Percentiles rank a stretch among this genome's conserved stretches.
phyloP scores from a whole-genome alignment of 1,284 basidiomycete genomes.

The Leccinum pachyderme region DNA sequence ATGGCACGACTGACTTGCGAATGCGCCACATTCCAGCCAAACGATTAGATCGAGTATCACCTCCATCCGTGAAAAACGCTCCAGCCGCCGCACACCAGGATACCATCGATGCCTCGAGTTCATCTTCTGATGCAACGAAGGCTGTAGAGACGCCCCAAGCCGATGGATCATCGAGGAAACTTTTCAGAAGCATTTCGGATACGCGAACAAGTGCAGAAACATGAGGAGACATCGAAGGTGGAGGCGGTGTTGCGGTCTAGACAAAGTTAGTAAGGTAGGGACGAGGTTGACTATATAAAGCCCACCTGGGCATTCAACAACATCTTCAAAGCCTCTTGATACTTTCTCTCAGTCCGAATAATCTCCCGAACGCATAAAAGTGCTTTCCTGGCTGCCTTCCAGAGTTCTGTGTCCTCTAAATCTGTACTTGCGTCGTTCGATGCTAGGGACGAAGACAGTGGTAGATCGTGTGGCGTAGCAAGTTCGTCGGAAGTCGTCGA shows the following conservation, averaged over 20 bases:
- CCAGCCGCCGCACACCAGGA: conserved; percentile 64
- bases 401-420: conserved; percentile 38
- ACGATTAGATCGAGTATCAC: conserved; percentile 8
- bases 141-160: conserved; percentile 59
- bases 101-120: conserved; percentile 54
- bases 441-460: conserved; percentile 5
- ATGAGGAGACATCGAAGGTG: conserved; percentile 52
- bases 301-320: conserved; percentile 44
- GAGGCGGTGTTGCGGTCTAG: conserved; percentile 43
- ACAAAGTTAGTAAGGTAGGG: conserved; percentile 7
- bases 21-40: conserved; percentile 23
- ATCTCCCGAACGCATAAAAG: conserved; percentile 62
- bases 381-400: conserved; percentile 55
- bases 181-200: conserved; percentile 45
- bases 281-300: conserved; percentile 3
- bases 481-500: not conserved
- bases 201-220: conserved; percentile 48
- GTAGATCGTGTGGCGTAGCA: not conserved
- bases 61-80: conserved; percentile 46
- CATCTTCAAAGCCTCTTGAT: conserved; percentile 49
- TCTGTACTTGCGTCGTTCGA: conserved; percentile 15
- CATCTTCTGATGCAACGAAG: conserved; percentile 53
- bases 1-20: conserved; percentile 19
- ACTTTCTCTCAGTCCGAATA: conserved; percentile 63
- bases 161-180: conserved; percentile 57